A percentile compares a stretch with the other conserved stretches of the same genome.
These are phyloP conservation scores for Myxozyma kluyveri DNA, from an alignment of 805 yeast genomes.

Conservation along the genomic window DNA sequence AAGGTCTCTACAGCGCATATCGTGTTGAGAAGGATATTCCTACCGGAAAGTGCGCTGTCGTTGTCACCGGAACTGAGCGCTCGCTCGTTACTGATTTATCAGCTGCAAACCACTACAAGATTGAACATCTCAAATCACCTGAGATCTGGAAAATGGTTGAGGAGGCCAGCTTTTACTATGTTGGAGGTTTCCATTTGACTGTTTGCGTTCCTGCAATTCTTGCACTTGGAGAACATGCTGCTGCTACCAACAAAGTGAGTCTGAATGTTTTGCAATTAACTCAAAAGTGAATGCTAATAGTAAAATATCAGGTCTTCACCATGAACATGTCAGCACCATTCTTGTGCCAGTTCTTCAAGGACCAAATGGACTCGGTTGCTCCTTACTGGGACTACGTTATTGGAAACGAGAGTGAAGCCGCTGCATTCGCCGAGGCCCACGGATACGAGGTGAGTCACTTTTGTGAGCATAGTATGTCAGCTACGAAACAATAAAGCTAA, in stretches of 20 bases:
- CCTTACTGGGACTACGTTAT: slow-evolving; percentile 89
- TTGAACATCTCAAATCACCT: slow-evolving; percentile 79
- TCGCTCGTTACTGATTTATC: slow-evolving; percentile 93
- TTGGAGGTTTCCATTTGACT: slow-evolving; percentile 99
- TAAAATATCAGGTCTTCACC: slow-evolving; percentile 52
- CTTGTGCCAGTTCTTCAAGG: slow-evolving; percentile 93
- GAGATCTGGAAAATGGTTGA: slow-evolving; percentile 88
- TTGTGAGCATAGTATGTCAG: no score
- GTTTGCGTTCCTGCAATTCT: slow-evolving; percentile 94
- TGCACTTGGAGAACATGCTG: slow-evolving; percentile 88
- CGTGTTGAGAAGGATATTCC: slow-evolving; percentile 63
- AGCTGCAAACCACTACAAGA: slow-evolving; percentile 96
- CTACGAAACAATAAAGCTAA: no score
- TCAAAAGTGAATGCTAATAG: no score
- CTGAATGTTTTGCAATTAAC: neutral
- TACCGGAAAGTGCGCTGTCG: slow-evolving; percentile 98
- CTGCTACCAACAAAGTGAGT: slow-evolving; percentile 64
- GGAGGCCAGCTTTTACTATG: slow-evolving; percentile 76
- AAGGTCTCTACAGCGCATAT: slow-evolving; percentile 86
- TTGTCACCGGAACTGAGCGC: slow-evolving; percentile 83
- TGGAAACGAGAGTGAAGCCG: slow-evolving; percentile 97
- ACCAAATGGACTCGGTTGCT: slow-evolving; percentile 70
- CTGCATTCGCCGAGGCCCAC: slow-evolving; percentile 86
- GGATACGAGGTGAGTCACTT: slow-evolving; percentile 46
- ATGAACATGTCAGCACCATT: slow-evolving; percentile 96